Conservation (phyloP, 2,329 filamentous ascomycete genomes). For the Kalaharituber pfeilii region DNA sequence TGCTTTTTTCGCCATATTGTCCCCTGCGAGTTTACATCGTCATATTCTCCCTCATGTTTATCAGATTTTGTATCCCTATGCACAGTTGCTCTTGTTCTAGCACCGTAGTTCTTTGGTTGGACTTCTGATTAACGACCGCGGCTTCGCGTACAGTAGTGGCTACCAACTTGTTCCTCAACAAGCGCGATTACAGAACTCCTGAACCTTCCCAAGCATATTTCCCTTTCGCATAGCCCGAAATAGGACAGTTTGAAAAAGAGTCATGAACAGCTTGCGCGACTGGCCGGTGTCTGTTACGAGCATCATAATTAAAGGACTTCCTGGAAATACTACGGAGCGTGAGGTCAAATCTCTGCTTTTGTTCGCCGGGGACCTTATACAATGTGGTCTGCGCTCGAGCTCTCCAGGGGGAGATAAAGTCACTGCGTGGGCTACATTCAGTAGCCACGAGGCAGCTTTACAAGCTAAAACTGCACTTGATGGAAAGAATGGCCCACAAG, state of each 20-base stretch:
- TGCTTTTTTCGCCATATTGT: too few species aligned
- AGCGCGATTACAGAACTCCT: not conserved
- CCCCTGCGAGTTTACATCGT: not conserved
- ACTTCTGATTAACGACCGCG: not conserved
- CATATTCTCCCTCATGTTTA: not conserved
- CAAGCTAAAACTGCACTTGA: slow-evolving; percentile 21
- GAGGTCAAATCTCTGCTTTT: slow-evolving; percentile 20
- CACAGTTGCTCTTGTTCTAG: not conserved
- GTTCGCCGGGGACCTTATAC: slow-evolving; percentile 19
- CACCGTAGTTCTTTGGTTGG: not conserved
- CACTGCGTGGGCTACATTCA: slow-evolving; percentile 20
- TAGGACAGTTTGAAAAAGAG: not conserved
- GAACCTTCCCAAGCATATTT: not conserved
- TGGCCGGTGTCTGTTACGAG: not conserved
- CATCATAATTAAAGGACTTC: slow-evolving; percentile 19
- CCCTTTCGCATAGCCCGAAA: not conserved
- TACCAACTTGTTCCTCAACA: not conserved
- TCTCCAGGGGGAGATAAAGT: slow-evolving; percentile 2
- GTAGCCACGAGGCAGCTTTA: slow-evolving; percentile 18
- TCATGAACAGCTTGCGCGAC: not conserved
- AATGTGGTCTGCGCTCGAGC: slow-evolving; percentile 7
- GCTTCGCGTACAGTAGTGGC: not conserved
- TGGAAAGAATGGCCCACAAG: slow-evolving; percentile 9
- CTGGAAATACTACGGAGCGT: slow-evolving; percentile 18
- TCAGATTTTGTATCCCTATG: not conserved